Conservation (phyloP, 176 grass and related monocot species). For the Tillandsia fasciculata region DNA sequence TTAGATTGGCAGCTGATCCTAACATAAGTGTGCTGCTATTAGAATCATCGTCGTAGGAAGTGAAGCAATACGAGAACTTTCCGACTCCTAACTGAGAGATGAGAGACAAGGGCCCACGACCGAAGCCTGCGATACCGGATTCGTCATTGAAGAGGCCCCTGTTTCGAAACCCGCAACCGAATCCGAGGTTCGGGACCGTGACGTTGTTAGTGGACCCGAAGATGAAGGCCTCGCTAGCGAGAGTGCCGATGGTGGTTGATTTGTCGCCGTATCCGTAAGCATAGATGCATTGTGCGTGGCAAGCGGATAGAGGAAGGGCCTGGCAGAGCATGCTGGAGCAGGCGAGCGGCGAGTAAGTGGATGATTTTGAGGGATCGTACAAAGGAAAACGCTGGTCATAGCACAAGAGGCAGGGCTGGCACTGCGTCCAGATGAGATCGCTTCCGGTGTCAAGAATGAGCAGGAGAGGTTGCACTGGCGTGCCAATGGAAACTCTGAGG, state of each 20-base stretch:
- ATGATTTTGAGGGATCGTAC: conserved; percentile 12
- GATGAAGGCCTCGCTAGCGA: conserved; percentile 26
- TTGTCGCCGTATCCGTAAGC: conserved; percentile 11
- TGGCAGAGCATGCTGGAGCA: conserved; percentile 2
- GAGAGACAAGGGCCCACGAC: conserved; percentile 20
- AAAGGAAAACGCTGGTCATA: conserved; percentile 15
- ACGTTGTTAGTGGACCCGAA: neutral
- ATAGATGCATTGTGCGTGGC: conserved; percentile 18
- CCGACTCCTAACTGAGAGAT: conserved; percentile 32
- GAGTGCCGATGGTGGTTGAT: conserved; percentile 15
- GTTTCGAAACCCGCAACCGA: conserved; percentile 29
- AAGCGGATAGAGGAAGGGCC: conserved; percentile 6
- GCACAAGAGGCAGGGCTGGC: conserved; percentile 20
- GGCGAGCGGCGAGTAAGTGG: conserved; percentile 16
- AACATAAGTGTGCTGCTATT: conserved; percentile 24
- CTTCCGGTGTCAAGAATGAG: conserved; percentile 43
- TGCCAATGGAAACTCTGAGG: conserved; percentile 39
- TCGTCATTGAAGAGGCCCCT: conserved; percentile 26
- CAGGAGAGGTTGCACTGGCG: conserved; percentile 27
- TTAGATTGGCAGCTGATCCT: conserved; percentile 17
- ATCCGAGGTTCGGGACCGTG: conserved; percentile 14
- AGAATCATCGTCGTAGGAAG: neutral
- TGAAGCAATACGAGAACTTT: conserved; percentile 52
- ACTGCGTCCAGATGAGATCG: conserved; percentile 47
- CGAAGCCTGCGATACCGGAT: conserved; percentile 35